Evolutionary conservation across 2,329 filamentous ascomycete species (phyloP).

Genomic region (Immersiporthe knoxdaviesiana): DNA sequence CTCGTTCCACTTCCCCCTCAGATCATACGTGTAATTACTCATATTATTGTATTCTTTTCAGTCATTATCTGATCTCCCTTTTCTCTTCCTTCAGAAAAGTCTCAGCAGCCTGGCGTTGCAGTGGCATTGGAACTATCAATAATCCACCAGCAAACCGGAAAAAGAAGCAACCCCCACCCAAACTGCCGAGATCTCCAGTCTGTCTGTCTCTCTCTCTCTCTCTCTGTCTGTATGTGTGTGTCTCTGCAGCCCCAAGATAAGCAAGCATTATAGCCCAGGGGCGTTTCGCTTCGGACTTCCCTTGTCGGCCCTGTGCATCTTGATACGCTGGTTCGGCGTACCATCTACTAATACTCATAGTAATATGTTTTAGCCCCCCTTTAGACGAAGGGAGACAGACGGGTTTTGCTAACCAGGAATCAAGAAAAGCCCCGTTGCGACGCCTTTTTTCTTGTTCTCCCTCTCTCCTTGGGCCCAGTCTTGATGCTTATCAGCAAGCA

Average conservation of each 20-base stretch:
- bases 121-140: neutral
- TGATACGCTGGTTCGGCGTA: constrained; percentile 2
- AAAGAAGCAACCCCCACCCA: neutral
- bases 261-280: neutral
- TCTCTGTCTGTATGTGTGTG: no score
- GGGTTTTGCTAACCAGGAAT: neutral
- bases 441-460: neutral
- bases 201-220: no score
- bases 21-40: no score
- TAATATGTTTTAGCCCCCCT: neutral
- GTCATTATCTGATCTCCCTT: neutral
- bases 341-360: constrained; percentile 1
- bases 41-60: no score
- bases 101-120: neutral
- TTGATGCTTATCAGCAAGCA: constrained; percentile 3
- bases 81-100: neutral
- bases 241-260: neutral
- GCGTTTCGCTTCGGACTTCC: neutral
- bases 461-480: neutral
- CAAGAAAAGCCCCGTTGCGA: neutral
- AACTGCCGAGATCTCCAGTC: constrained; percentile 9
- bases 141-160: neutral
- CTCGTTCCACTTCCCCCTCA: no score
- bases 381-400: neutral
- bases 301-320: neutral